Conservation (phyloP, 2,329 filamentous ascomycete genomes). For the Aspergillus brunneoviolaceus region DNA sequence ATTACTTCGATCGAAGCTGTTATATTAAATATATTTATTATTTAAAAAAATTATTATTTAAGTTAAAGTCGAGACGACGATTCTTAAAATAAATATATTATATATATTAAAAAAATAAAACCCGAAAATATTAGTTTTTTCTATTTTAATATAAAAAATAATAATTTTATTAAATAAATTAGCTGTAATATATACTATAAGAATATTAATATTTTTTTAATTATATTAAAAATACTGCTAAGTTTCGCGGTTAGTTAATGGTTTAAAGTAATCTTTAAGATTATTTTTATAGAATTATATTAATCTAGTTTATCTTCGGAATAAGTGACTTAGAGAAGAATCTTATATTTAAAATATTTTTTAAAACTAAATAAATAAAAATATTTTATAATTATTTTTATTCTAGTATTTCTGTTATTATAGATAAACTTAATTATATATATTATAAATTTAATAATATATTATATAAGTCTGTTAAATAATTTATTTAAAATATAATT, state of each 20-base stretch:
- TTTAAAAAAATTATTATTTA: too few relatives aligned
- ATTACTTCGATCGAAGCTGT: too few relatives aligned
- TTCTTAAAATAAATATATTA: too few relatives aligned
- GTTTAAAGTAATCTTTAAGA: background rate
- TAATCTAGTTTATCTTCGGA: background rate
- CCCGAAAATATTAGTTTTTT: background rate
- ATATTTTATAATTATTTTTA: too few relatives aligned
- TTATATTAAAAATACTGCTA: background rate
- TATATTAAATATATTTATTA: too few relatives aligned
- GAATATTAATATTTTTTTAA: background rate
- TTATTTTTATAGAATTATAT: background rate
- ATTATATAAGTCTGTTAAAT: background rate
- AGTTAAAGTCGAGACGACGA: too few relatives aligned
- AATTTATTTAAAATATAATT: background rate
- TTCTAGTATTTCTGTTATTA: accelerated
- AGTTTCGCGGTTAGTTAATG: too few relatives aligned
- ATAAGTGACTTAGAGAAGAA: too few relatives aligned
- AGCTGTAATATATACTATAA: background rate
- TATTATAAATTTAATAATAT: too few relatives aligned
- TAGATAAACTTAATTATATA: too few relatives aligned
- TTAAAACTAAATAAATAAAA: too few relatives aligned
- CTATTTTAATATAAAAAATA: background rate
- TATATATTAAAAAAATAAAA: too few relatives aligned
- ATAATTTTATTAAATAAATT: background rate
- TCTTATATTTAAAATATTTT: background rate